Conservation (phyloP, 2,329 filamentous ascomycete species). For the Neonectria sp. region DNA sequence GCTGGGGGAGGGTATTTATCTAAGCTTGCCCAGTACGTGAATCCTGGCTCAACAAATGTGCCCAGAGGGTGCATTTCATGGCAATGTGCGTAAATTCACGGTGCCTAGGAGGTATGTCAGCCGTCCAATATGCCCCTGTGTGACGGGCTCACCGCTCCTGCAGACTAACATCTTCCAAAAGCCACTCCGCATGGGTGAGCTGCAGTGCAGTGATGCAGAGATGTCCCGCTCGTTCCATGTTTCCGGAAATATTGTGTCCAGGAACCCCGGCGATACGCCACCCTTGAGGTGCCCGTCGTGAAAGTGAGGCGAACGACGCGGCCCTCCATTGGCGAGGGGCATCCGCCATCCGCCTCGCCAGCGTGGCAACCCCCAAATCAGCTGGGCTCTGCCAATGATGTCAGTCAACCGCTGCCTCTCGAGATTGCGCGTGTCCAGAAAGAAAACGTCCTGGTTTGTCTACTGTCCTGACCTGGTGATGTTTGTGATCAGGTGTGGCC, state of each 20-base stretch:
- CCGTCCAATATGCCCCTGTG: conserved; percentile 38
- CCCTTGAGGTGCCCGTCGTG: conserved; percentile 33
- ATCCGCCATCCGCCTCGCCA: conserved; percentile 46
- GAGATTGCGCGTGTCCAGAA: conserved; percentile 12
- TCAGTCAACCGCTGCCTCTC: conserved; percentile 11
- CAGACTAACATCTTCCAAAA: conserved; percentile 38
- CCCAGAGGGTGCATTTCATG: conserved; percentile 42
- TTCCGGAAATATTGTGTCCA: conserved; percentile 41
- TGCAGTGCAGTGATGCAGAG: conserved; percentile 39
- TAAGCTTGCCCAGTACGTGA: conserved; percentile 35
- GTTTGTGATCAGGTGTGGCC: conserved; percentile 4
- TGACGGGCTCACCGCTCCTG: conserved; percentile 47
- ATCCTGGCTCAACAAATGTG: conserved; percentile 37
- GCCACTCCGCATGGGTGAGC: conserved; percentile 38
- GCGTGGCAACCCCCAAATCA: conserved; percentile 48
- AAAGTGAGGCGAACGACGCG: conserved; percentile 50
- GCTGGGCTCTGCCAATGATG: conserved; percentile 39
- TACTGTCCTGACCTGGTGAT: conserved; percentile 22
- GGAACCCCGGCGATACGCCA: conserved; percentile 45
- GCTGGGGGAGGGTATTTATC: conserved; percentile 47
- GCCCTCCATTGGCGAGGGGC: conserved; percentile 46
- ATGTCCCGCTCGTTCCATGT: conserved; percentile 44
- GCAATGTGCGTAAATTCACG: conserved; percentile 47
- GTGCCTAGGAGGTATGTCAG: conserved; percentile 38
- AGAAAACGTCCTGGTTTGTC: conserved; percentile 20